Base-by-base conservation (phyloP, 441 rosid species). In the Gossypium davidsonii region DNA sequence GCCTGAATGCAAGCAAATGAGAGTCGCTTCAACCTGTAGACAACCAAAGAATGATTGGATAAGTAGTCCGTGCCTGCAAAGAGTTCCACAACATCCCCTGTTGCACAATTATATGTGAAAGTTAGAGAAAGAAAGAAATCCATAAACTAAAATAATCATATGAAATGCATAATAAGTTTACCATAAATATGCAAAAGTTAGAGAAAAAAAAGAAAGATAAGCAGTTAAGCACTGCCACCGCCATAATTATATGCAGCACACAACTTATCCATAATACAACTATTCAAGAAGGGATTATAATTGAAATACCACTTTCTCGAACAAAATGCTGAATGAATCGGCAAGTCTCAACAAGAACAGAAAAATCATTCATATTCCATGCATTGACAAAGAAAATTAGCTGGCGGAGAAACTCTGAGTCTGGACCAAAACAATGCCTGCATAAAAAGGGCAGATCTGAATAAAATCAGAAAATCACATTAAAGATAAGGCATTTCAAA, bases 381-480 rank as follows among this genome's bases (percentile, higher is more conserved):
- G 94, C 86, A 81, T 86, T 80, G 75, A 89, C 84, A 87, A 91
- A 90, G 78, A 93, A 96, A 68, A 90, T 84, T 39, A 91, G 81
- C 83, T 88, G 91, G 49, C 84, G 84, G 52, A 96, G 88, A 83
- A 90, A 96, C 70, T 81, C 87, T 31, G 98, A 96, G 76, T 86
- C 85, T 71, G 94, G 91, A 86, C 91, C 93, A 80, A 96, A 96
- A 81, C 88, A 91, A 82, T 76, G 77, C 87, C 98, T 96, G 92
- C 72, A 78, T 51, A 63, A 77, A 83, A 83, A 81, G 67, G 66
- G 61, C 63, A 14, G 74, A 72, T 31, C 26, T 28, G 28, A 62
- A 74, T 58, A 60, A 55, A 73, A 76, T 64, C 26, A 74, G 42
- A 26, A 66, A 62, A 21, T 18, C 48, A 73, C 44, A 28, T 46